phyloP scores from a whole-genome alignment of 192 early-diverging fungal species.

The Dissophora globulifera region DNA sequence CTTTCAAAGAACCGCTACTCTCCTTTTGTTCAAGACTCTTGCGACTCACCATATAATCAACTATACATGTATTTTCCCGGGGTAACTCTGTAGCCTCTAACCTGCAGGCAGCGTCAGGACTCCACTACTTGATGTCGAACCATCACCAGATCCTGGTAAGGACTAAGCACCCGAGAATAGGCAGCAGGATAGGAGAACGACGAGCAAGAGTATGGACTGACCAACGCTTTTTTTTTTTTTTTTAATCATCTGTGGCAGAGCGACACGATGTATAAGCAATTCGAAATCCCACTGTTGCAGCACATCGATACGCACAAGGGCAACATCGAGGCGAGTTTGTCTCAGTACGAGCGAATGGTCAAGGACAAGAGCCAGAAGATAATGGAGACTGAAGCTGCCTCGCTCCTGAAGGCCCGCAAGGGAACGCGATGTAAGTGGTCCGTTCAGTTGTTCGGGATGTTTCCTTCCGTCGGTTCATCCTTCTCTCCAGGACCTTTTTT shows the following conservation, averaged over 20 bases:
- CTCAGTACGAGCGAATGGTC: constrained; percentile 57
- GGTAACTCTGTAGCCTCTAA: constrained; percentile 52
- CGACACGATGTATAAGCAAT: constrained; percentile 56
- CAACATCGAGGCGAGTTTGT: constrained; percentile 53
- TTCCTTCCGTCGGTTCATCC: no score
- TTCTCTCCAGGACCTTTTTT: no score
- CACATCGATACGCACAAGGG: constrained; percentile 58
- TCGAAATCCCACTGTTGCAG: constrained; percentile 59
- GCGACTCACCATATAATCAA: no score
- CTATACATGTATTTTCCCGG: no score
- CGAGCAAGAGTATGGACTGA: no score
- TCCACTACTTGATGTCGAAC: constrained; percentile 64
- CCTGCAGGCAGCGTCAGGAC: constrained; percentile 60
- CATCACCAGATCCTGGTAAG: constrained; percentile 65
- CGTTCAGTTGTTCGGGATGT: background rate
- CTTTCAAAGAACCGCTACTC: no score
- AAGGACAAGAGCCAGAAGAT: constrained; percentile 59
- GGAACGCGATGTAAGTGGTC: constrained; percentile 52
- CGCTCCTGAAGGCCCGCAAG: constrained; percentile 54
- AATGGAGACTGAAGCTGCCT: constrained; percentile 58
- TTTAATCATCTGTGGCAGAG: constrained; percentile 27
- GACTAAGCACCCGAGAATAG: no score
- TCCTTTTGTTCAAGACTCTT: no score
- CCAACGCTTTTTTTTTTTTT: background rate
- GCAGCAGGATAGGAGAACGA: background rate